phyloP scores from a whole-genome alignment of 1,139 yeast species.

The Pichia kudriavzevii region DNA sequence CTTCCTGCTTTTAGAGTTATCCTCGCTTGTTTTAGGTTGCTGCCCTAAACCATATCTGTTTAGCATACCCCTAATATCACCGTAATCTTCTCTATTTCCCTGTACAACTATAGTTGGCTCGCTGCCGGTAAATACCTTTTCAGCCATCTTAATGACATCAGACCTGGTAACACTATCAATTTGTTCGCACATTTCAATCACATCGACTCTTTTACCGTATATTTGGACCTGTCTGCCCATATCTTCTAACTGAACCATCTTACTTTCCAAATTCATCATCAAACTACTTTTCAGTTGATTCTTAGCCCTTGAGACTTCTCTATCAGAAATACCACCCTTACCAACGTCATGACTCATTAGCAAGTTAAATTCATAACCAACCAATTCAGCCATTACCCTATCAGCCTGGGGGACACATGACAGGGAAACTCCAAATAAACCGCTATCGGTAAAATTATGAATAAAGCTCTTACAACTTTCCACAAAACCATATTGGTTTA shows the following conservation, averaged over 20 bases:
- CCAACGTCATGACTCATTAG: conserved; percentile 50
- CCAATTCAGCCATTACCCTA: conserved; percentile 70
- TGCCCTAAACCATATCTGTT: conserved; percentile 68
- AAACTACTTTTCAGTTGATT: conserved; percentile 86
- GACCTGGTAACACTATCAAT: conserved; percentile 59
- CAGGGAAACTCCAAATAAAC: conserved; percentile 82
- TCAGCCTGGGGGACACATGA: conserved; percentile 85
- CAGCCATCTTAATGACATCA: conserved; percentile 71
- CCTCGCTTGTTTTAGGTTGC: no score
- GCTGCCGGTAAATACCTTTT: conserved; percentile 70
- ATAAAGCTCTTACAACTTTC: conserved; percentile 86
- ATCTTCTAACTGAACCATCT: conserved; percentile 87
- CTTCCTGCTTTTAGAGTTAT: conserved; percentile 11
- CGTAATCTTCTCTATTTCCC: conserved; percentile 79
- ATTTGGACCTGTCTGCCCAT: conserved; percentile 91
- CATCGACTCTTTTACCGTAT: conserved; percentile 70
- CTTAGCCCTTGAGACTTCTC: conserved; percentile 82
- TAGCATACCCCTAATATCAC: conserved; percentile 67
- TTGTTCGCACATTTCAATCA: conserved; percentile 73
- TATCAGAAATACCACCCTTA: conserved; percentile 53
- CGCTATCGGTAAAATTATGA: conserved; percentile 85
- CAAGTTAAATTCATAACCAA: conserved; percentile 66
- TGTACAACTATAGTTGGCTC: conserved; percentile 80
- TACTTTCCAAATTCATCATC: conserved; percentile 88
- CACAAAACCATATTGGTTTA: conserved; percentile 85